Evolutionary conservation across 73 alveolate species (phyloP).

Genomic region (Blepharisma japonicum): DNA sequence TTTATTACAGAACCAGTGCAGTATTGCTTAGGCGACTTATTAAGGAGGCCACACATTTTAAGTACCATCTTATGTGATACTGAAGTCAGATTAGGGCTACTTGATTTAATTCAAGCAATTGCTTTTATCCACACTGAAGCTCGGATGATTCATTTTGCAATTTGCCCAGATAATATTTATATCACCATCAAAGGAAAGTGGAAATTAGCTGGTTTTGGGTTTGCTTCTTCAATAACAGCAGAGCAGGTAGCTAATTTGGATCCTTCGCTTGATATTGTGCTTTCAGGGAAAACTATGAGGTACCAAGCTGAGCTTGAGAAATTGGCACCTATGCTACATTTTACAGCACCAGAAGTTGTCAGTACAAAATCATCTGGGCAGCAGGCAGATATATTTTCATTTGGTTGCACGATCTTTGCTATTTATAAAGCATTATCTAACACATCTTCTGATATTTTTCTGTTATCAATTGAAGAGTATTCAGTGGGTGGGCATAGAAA

Average conservation of each 20-base stretch:
- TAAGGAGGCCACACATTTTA: constrained; percentile 23
- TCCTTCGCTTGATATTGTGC: constrained; percentile 30
- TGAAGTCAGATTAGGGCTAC: constrained; percentile 82
- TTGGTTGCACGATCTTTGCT: constrained; percentile 24
- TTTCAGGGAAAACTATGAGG: constrained; percentile 30
- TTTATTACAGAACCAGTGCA: constrained; percentile 88
- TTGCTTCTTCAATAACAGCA: constrained; percentile 53
- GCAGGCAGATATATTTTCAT: constrained; percentile 3
- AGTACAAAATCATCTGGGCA: constrained; percentile 18
- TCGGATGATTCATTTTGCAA: constrained; percentile 73
- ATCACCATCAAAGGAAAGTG: constrained; percentile 80
- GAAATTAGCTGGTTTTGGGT: constrained; percentile 80
- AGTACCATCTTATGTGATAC: constrained; percentile 55
- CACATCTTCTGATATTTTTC: background rate
- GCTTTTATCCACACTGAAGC: constrained; percentile 92
- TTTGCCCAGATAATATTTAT: constrained; percentile 88
- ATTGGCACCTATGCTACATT: constrained; percentile 75
- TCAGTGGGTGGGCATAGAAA: constrained; percentile 46
- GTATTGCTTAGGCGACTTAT: constrained; percentile 34
- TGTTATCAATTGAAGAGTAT: constrained; percentile 36
- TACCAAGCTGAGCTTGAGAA: constrained; percentile 15
- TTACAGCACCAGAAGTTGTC: constrained; percentile 82
- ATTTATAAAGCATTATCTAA: constrained; percentile 7
- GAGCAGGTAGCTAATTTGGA: constrained; percentile 50
- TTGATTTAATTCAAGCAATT: constrained; percentile 83